Conservation (phyloP, 2,329 filamentous ascomycete genomes). For the Mycosphaerella sp. region DNA sequence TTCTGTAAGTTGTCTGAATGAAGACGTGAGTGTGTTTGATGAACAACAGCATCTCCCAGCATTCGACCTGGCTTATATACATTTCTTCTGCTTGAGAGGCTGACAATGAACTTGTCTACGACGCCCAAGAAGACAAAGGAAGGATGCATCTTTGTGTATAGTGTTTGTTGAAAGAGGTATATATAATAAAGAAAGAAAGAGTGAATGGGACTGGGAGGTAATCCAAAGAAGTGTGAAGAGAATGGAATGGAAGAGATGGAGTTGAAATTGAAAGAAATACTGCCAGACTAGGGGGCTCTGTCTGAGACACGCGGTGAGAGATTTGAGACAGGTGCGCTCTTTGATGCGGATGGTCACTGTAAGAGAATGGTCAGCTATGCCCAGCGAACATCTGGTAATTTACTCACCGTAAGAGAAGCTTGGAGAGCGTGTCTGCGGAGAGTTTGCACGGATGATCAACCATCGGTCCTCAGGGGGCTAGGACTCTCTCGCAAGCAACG, state of each 20-base stretch:
- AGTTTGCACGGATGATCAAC: too few species aligned
- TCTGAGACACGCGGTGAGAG: not conserved
- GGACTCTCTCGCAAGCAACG: too few species aligned
- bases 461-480: too few species aligned
- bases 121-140: not conserved
- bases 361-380: too few species aligned
- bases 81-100: not conserved
- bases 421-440: too few species aligned
- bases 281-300: not conserved
- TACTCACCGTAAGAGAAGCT: too few species aligned
- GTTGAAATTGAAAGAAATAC: not conserved
- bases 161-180: not conserved
- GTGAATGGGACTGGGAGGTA: not conserved
- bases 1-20: not conserved
- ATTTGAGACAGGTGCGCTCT: not conserved
- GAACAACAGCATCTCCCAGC: not conserved
- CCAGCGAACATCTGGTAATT: too few species aligned
- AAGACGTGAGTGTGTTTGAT: not conserved
- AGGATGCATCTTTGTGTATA: not conserved
- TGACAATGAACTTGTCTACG: not conserved
- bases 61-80: not conserved
- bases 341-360: not conserved
- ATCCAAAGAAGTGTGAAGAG: not conserved
- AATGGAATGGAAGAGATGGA: not conserved
- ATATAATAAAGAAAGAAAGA: not conserved